Evolutionary conservation across 495 filamentous ascomycete genomes (phyloP), one percentile per base, ranked within the genome.

Genomic region (Talaromyces nanjingensis): DNA sequence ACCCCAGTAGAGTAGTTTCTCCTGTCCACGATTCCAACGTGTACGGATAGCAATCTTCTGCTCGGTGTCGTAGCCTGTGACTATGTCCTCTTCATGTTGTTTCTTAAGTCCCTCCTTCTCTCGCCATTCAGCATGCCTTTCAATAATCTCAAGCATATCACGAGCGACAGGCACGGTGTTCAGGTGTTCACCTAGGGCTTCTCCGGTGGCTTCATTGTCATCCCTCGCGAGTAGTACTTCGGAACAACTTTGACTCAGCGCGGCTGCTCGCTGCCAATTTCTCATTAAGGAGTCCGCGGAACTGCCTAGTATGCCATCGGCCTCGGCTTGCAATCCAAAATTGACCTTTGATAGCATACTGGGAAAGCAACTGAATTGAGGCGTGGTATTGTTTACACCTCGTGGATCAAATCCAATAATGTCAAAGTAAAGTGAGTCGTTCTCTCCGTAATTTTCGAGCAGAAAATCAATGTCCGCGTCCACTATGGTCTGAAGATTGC

Each of bases 361-460:
- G 14, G 72, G 68, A 42, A 79, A 77, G 65, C 81, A 83, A 27
- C 70, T 59, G 1, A 74, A 68, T 7, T 29, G 31, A 5, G 78
- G 80, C 4, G 63, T 68, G n/a, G 76, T 76, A 18, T 72, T 67
- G 47, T 73, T 74, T 3, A 83, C 71, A n/a, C 81, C 79, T 6
- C 81, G 73, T 16, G 79, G 78, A 65, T 82, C 81, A 63, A 82
- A 82, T n/a, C 79, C 76, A 47, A 87, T 74, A 24, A 86, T 77
- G 61, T 87, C 84, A 65, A 76, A 86, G 61, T 81, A 79, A 45
- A 77, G 76, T 52, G 74, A 65, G 33, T 39, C 52, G 9, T 47
- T 42, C 1, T 55, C 55, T 27, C 67, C 57, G 4, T 49, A 4
- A 1, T 60, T 22, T 7, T 54, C 37, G 14, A 53, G 20, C 22